Evolutionary conservation across 1,139 yeast genomes (phyloP).

Genomic region (Pichia sp.): DNA sequence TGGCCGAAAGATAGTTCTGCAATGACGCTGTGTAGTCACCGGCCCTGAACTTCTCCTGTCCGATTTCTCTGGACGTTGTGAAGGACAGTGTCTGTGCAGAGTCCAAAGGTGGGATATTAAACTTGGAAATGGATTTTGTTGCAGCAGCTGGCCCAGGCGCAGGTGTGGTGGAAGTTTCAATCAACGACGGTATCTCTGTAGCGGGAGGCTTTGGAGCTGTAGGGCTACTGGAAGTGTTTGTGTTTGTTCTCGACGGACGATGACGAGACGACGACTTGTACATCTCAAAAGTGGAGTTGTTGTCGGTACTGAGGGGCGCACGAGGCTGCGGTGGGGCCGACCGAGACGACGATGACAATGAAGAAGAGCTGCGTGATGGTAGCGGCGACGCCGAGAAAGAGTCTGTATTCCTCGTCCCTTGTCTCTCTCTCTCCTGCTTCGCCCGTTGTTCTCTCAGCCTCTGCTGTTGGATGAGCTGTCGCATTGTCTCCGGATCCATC

Average conservation of each 20-base stretch:
- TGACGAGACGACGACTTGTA: constrained; percentile 7
- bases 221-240: background rate
- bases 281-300: background rate
- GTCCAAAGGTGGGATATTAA: constrained; percentile 18
- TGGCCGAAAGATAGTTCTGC: constrained; percentile 55
- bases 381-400: background rate
- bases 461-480: constrained; percentile 39
- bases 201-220: background rate
- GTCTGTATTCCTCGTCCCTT: background rate
- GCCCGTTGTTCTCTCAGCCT: constrained; percentile 35
- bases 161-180: constrained; percentile 17
- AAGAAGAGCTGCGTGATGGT: background rate
- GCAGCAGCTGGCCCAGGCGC: background rate
- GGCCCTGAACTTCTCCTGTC: constrained; percentile 49
- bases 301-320: background rate
- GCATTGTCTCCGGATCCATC: constrained; percentile 42
- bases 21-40: constrained; percentile 82
- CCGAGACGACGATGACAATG: background rate
- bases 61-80: constrained; percentile 12
- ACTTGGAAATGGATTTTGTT: background rate
- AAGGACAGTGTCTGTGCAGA: constrained; percentile 14
- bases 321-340: background rate
- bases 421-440: constrained; percentile 6
- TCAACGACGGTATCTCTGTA: constrained; percentile 1
- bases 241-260: background rate